These are phyloP conservation scores for Musa schizocarpa DNA, from an alignment of 176 grass and related monocot species.

Conservation along the genomic window DNA sequence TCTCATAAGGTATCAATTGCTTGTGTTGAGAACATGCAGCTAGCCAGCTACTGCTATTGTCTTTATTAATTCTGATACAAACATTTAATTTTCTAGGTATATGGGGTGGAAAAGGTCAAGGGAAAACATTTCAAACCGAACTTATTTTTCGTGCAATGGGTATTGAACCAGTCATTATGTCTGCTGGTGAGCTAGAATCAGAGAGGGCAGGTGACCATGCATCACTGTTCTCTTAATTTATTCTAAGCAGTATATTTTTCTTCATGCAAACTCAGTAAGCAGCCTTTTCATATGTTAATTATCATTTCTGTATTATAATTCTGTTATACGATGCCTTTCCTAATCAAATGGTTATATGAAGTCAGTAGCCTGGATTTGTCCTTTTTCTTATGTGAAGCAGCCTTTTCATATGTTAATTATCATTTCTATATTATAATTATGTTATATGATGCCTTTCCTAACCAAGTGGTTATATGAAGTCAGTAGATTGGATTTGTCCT, in stretches of 20 bases:
- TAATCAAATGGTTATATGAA: background rate
- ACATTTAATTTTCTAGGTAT: conserved; percentile 41
- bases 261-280: background rate
- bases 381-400: background rate
- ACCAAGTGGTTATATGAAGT: background rate
- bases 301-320: background rate
- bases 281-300: background rate
- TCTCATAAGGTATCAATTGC: background rate
- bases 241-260: background rate
- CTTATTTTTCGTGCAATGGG: conserved; percentile 90
- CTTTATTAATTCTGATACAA: background rate
- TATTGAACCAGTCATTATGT: conserved; percentile 91
- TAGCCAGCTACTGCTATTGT: background rate
- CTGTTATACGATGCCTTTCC: background rate
- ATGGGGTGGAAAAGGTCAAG: conserved; percentile 96
- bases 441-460: background rate
- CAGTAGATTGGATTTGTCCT: background rate
- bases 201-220: conserved; percentile 59
- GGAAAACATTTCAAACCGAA: conserved; percentile 96
- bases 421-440: background rate
- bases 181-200: conserved; percentile 89
- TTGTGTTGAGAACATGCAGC: background rate
- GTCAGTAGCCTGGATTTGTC: background rate
- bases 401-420: background rate
- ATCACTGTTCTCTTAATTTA: background rate